These are phyloP conservation scores for Mortierella sp. DNA, from an alignment of 371 early-diverging fungal species.

Conservation along the genomic window DNA sequence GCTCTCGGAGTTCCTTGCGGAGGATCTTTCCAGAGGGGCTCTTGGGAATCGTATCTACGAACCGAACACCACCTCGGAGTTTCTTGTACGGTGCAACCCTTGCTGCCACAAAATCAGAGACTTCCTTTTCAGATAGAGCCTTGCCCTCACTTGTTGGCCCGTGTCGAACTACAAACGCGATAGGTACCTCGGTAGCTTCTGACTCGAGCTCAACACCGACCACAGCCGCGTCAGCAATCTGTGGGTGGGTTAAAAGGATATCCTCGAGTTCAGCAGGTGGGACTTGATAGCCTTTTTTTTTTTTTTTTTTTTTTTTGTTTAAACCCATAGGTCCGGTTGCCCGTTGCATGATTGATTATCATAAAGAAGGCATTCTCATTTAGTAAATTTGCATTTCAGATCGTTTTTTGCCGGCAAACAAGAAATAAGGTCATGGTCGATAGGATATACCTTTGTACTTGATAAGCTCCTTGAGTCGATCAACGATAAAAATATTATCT, in stretches of 20 bases:
- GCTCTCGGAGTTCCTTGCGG: slow-evolving; percentile 56
- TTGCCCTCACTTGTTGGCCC: too few relatives aligned
- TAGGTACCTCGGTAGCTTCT: slow-evolving; percentile 77
- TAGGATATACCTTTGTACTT: slow-evolving; percentile 62
- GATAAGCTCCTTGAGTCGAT: slow-evolving; percentile 77
- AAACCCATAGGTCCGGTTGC: too few relatives aligned
- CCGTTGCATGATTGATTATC: too few relatives aligned
- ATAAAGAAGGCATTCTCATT: too few relatives aligned
- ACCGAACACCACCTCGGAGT: slow-evolving; percentile 76
- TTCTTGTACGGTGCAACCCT: slow-evolving; percentile 74
- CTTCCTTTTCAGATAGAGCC: slow-evolving; percentile 33
- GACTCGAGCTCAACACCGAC: slow-evolving; percentile 62
- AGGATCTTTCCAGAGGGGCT: slow-evolving; percentile 83
- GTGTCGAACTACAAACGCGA: slow-evolving; percentile 70
- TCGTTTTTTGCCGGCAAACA: too few relatives aligned
- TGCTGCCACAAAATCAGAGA: slow-evolving; percentile 62
- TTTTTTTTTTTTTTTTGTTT: too few relatives aligned
- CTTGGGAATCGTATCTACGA: slow-evolving; percentile 78
- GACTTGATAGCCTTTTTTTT: slow-evolving; percentile 77
- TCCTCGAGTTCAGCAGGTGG: slow-evolving; percentile 79
- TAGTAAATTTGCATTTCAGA: too few relatives aligned
- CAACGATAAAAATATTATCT: slow-evolving; percentile 66
- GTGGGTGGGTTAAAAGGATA: slow-evolving; percentile 67
- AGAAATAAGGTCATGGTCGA: too few relatives aligned
- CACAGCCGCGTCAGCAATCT: slow-evolving; percentile 76